Evolutionary conservation across 1,139 yeast genomes (phyloP).

Genomic region (Candida sp.): DNA sequence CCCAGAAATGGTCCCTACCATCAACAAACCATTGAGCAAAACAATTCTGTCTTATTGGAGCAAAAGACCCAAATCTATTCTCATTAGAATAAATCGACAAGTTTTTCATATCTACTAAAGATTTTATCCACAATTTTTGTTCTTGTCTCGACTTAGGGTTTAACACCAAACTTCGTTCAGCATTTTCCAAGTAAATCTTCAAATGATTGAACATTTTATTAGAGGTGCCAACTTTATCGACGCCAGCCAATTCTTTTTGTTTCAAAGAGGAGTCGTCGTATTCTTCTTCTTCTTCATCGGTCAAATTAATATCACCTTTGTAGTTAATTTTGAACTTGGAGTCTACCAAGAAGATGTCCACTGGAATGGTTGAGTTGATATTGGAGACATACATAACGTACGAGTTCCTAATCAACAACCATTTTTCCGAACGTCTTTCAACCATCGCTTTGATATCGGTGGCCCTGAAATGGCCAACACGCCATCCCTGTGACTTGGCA

Average conservation of each 20-base stretch:
- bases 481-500: slow-evolving; percentile 91
- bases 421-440: slow-evolving; percentile 83
- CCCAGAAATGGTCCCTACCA: slow-evolving; percentile 96
- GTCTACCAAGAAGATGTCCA: slow-evolving; percentile 89
- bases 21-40: slow-evolving; percentile 98
- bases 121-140: slow-evolving; percentile 71
- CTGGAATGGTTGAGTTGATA: slow-evolving; percentile 79
- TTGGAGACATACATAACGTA: slow-evolving; percentile 85
- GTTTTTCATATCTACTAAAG: slow-evolving; percentile 67
- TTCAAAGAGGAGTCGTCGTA: slow-evolving; percentile 38
- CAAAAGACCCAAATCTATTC: slow-evolving; percentile 85
- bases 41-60: slow-evolving; percentile 82
- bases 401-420: slow-evolving; percentile 86
- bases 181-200: slow-evolving; percentile 69
- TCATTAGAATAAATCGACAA: slow-evolving; percentile 67
- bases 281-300: slow-evolving; percentile 40
- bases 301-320: slow-evolving; percentile 32
- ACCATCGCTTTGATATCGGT: slow-evolving; percentile 83
- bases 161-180: slow-evolving; percentile 74
- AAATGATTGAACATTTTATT: slow-evolving; percentile 38
- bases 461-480: slow-evolving; percentile 84
- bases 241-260: slow-evolving; percentile 22
- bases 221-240: slow-evolving; percentile 16
- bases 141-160: slow-evolving; percentile 72
- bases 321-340: slow-evolving; percentile 55